These are phyloP conservation scores for Cordyceps javanica DNA, from an alignment of 2,329 filamentous ascomycete species.

Conservation along the genomic window DNA sequence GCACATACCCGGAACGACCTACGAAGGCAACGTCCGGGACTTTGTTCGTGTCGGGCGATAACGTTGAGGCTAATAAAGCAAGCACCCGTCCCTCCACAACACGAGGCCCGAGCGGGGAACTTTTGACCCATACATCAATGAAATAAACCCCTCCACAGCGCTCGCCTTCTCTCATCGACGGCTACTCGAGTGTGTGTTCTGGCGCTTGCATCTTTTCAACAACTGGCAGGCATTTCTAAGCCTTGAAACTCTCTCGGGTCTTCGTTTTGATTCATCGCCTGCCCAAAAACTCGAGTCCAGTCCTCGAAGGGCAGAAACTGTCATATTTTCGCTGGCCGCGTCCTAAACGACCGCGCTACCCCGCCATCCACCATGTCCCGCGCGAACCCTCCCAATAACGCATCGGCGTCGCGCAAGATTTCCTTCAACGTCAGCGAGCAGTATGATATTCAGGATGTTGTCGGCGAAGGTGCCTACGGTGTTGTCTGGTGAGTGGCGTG, in stretches of 20 bases:
- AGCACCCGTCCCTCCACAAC: constrained; percentile 6
- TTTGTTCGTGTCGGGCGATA: constrained; percentile 1
- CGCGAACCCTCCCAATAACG: constrained; percentile 49
- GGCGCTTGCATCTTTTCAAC: constrained; percentile 2
- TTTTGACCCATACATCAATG: constrained; percentile 3
- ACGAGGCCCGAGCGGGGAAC: constrained; percentile 14
- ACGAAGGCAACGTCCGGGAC: neutral
- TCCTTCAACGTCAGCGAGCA: constrained; percentile 99
- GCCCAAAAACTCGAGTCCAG: neutral
- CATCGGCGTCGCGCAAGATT: constrained; percentile 77
- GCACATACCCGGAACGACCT: too few relatives aligned
- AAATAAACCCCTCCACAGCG: constrained; percentile 8
- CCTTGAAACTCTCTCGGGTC: neutral
- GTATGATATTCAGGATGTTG: constrained; percentile 99
- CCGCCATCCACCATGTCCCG: constrained; percentile 44
- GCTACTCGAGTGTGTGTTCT: neutral
- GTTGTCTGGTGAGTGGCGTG: constrained; percentile 77
- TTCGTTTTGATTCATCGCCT: neutral
- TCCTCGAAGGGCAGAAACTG: neutral
- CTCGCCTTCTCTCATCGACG: constrained; percentile 2
- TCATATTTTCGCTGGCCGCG: neutral
- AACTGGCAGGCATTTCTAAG: neutral
- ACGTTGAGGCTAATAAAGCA: neutral
- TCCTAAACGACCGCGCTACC: constrained; percentile 13
- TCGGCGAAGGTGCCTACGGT: constrained; percentile 96